Evolutionary conservation across 805 yeast species (phyloP), one percentile per base, ranked within the genome.

Genomic region (Torulaspora franciscae): DNA sequence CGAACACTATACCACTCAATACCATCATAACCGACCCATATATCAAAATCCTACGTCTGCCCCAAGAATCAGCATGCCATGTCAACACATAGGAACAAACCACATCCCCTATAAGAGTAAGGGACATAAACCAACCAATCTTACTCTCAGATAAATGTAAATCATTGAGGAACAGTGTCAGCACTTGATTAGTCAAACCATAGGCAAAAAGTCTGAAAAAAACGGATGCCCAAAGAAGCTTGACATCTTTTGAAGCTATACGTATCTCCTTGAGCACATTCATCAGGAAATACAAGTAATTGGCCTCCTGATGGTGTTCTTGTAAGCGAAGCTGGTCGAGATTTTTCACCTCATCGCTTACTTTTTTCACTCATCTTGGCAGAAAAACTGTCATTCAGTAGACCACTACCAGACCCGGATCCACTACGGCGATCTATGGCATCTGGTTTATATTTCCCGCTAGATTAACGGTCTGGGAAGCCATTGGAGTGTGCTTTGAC

Each of bases 121-220:
- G 66, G 1, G 95, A 76, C 95, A 88, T 87, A 61, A 88, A 88
- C 33, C 79, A 48, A 4, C 96, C 96, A 42, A 86, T 82, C 27
- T 68, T 59, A 1, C 76, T 58, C 48, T 83, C 86, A 0, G 76
- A 56, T 35, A 83, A 71, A 3, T 72, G 74, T 7, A 84, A 61
- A 4, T 73, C 70, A 38, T 73, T 75, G 33, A 88, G 70, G 51
- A 79, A 85, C 8, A 85, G 71, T 0, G 90, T 81, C 36, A 88
- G 65, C 6, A 87, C 81, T 67, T 87, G 89, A 57, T 86, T 86
- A 10, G 91, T 82, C 43, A 83, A 67, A 3, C 95, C 95, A 57
- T 81, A 88, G 2, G 91, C 81, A 38, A 79, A 64, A 74, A 85
- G 73, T 23, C 96, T 70, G 13, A 85, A 67, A 52, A 84, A 80